Evolutionary conservation across 768 basidiomycete genomes (phyloP).

Genomic region (Mycena leptocephala): DNA sequence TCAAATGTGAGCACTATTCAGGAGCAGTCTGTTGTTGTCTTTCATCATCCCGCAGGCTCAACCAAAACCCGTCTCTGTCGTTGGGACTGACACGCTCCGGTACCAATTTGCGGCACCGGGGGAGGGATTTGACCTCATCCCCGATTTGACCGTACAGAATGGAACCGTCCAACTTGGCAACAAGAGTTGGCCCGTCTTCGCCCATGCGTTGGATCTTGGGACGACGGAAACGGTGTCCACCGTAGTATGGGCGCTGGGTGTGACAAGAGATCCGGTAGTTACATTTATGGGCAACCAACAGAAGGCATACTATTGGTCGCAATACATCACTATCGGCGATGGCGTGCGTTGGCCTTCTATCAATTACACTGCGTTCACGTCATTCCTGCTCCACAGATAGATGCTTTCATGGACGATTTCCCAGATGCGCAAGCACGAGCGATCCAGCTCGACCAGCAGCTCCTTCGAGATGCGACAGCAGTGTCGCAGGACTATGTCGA

Average conservation of each 20-base stretch:
- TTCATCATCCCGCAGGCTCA: neutral
- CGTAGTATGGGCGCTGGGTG: conserved; percentile 56
- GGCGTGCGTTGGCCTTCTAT: too few relatives aligned
- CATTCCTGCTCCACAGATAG: conserved; percentile 48
- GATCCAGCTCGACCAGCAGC: conserved; percentile 54
- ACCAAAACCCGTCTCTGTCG: conserved; percentile 7
- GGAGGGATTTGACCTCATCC: neutral
- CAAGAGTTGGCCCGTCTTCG: conserved; percentile 63
- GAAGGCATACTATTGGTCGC: conserved; percentile 57
- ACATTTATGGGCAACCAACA: conserved; percentile 42
- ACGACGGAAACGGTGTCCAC: conserved; percentile 44
- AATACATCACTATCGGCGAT: conserved; percentile 45
- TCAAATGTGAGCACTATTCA: conserved; percentile 48
- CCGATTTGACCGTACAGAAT: neutral
- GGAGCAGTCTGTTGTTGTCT: too few relatives aligned
- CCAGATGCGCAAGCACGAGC: conserved; percentile 53
- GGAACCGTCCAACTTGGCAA: conserved; percentile 4
- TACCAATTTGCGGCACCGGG: neutral
- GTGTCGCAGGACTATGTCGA: conserved; percentile 59
- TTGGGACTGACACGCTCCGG: conserved; percentile 7
- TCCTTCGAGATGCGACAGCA: conserved; percentile 54
- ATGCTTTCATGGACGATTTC: conserved; percentile 59
- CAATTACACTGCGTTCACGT: neutral
- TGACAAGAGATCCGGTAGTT: conserved; percentile 52
- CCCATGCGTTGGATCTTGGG: conserved; percentile 65